Conservation (phyloP, 169 alveolate species). For the Perkinsus marinus region DNA sequence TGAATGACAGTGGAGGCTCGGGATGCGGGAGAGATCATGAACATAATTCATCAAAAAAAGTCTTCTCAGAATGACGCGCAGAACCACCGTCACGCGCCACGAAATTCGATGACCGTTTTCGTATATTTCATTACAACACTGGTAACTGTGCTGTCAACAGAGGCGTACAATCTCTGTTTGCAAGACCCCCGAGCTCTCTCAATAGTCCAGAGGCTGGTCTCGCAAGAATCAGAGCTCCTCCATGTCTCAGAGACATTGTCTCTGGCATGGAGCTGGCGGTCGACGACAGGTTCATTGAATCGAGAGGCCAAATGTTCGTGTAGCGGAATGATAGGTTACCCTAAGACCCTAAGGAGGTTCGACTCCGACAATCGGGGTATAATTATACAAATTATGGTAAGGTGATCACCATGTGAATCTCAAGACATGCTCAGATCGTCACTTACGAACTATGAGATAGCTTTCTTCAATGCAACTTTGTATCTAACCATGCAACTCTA, state of each 20-base stretch:
- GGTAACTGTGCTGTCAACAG: neutral
- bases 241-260: no score
- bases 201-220: neutral
- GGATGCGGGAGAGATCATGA: no score
- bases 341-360: neutral
- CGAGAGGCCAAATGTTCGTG: no score
- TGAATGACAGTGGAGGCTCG: no score
- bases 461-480: no score
- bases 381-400: neutral
- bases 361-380: neutral
- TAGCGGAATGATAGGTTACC: neutral
- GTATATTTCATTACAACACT: no score
- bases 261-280: neutral
- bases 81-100: neutral
- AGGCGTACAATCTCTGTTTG: neutral
- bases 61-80: neutral
- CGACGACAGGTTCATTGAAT: neutral
- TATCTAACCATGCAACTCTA: no score
- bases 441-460: no score
- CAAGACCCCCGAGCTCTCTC: neutral
- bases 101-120: neutral
- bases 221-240: neutral
- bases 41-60: no score
- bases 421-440: no score
- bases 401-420: neutral